These are phyloP conservation scores for Malbranchea zuffiana DNA, from an alignment of 2,329 filamentous ascomycete species.

Conservation along the genomic window DNA sequence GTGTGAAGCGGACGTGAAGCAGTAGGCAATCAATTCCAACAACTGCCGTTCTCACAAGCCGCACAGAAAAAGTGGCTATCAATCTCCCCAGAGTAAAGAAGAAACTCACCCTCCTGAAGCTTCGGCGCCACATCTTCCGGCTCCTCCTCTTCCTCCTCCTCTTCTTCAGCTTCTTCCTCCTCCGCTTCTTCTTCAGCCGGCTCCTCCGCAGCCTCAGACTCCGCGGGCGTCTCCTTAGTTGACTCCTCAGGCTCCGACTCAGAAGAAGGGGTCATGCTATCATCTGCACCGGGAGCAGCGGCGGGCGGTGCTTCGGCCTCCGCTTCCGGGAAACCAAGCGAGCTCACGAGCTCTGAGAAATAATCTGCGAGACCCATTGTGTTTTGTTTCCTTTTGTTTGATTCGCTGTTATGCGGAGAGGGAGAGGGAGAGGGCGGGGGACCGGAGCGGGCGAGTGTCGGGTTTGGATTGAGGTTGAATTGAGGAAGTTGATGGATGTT, in stretches of 20 bases:
- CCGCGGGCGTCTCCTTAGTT: conserved; percentile 39
- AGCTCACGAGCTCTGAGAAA: conserved; percentile 54
- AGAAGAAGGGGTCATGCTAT: conserved; percentile 21
- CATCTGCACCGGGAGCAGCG: too few species aligned
- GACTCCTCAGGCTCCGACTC: conserved; percentile 39
- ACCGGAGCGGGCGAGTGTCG: neutral
- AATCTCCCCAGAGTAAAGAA: neutral
- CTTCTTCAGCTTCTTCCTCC: conserved; percentile 63
- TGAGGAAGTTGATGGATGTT: conserved; percentile 1
- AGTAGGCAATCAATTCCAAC: too few species aligned
- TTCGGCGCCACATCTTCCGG: conserved; percentile 74
- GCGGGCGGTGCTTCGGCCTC: conserved; percentile 49
- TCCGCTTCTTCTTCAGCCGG: conserved; percentile 52
- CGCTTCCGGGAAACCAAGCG: conserved; percentile 50
- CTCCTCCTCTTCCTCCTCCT: conserved; percentile 76
- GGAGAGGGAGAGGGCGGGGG: conserved; percentile 18
- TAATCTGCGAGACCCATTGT: conserved; percentile 55
- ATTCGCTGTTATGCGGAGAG: too few species aligned
- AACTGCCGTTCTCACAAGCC: too few species aligned
- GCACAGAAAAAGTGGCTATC: neutral
- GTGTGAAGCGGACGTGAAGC: too few species aligned
- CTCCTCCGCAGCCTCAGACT: conserved; percentile 42
- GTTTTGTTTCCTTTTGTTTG: too few species aligned
- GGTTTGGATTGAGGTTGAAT: neutral
- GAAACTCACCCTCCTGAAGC: conserved; percentile 76